Evolutionary conservation across 495 filamentous ascomycete species (phyloP), one percentile per base, ranked within the genome.

Genomic region (Podospora pseudoanserina): DNA sequence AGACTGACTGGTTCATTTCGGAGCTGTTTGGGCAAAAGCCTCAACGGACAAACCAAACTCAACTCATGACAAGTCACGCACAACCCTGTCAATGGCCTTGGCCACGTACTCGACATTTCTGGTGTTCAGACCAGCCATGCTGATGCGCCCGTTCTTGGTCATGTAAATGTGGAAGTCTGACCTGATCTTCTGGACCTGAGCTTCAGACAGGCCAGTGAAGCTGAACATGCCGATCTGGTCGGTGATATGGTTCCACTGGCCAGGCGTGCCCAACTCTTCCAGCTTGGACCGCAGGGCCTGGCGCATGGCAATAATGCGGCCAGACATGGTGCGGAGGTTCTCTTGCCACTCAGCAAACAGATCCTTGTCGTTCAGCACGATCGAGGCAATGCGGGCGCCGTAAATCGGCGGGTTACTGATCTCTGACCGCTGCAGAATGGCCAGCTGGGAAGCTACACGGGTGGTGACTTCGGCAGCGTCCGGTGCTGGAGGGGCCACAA

Each of bases 181-280:
- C 64, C 92, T 84, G 68, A 99, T 76, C 78, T 88, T 87, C 78
- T 86, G 73, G n/a, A 97, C 95, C 79, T 99, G 95, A 62, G 84
- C 75, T 84, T 97, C 94, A 1, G 76, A 89, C 78, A 99, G 77
- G 0, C 95, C 95, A 2, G 95, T 99, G 78, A 96, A 99, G 75
- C 90, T 94, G 81, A 99, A 99, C 95, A 99, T 99, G 74, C 95
- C 95, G 78, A 99, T 99, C 85, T 99, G 95, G 69, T 95, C 90
- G 9, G 93, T 96, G 76, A 99, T 96, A 79, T 99, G 95, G 67
- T 92, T 90, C 95, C 95, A 99, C 13, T 85, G 88, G 4, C 95
- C 96, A 0, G 94, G 94, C 1, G 95, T 97, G 2, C 86, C 89
- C 34, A 92, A 76, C 71, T 88, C 86, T 79, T 96, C 93, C 2